Base-by-base conservation (phyloP, 2,329 filamentous ascomycete species). In the Pseudocercospora fijiensis region DNA sequence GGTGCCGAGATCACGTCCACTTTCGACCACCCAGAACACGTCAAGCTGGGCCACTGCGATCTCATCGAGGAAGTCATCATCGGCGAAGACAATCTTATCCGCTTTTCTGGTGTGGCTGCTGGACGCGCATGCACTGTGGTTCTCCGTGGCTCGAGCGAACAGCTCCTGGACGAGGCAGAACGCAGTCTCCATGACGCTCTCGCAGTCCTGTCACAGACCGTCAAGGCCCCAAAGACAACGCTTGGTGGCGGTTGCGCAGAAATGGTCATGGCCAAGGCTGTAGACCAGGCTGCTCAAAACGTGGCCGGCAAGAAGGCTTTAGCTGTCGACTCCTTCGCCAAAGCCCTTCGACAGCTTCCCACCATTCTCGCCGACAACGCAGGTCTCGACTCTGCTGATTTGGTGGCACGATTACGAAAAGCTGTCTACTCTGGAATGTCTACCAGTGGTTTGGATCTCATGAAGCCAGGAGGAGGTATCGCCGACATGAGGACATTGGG, bases 211-310 rank as follows among this genome's bases (percentile, higher is more conserved):
- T 98, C 94, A 9, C 95, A 99, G 79, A 99, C 95, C 1, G 91
- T 99, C 72, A 91, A 90, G 78, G 93, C 97, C 80, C 95, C 95
- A 58, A 88, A 91, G 76, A 96, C 93, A 47, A 98, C 95, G 0
- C 87, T 99, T 2, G 95, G 95, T 59, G 95, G 95, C 75, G 95
- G 95, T 27, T 98, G 92, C 75, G 93, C 94, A 4, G 95, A 99
- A 85, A 98, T 98, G 94, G 82, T 96, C 71, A 99, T 99, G 95
- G 91, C 94, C 69, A 96, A 97, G 84, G 95, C 95, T 7, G 95
- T 99, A 22, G 94, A 97, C 76, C 90, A 90, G 65, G 92, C 92
- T 4, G 93, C 93, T 22, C 93, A 96, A 66, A 94, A 96, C 73
- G 90, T 96, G 7, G 92, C 95, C 71, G 95, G 95, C 77, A 99